Evolutionary conservation across 2,329 filamentous ascomycete genomes (phyloP), one percentile per base, ranked within the genome.

Genomic region (Dactylellina cionopaga): DNA sequence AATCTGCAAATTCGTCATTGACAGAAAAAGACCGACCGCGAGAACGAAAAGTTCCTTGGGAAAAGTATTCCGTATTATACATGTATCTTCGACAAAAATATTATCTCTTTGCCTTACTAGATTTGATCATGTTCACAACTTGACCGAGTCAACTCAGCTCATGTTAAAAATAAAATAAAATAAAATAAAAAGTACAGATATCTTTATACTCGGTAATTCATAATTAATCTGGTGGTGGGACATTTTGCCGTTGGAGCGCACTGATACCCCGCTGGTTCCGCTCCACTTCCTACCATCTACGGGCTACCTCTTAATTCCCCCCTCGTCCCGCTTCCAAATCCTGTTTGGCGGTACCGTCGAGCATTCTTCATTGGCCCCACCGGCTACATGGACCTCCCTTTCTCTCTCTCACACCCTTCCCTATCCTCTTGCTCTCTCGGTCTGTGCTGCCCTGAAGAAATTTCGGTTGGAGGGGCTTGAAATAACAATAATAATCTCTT

Each of bases 281-380:
- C 56, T 71, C 49, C 41, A 56, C 59, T 22, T 19, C 46, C 37
- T 35, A 60, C 41, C 49, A 64, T 64, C 49, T 46, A 71, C 58
- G 59, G 66, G 66, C 44, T 39, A 49, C 59, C 15, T 52, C 41
- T 52, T 41, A 51, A 22, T 39, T 35, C 31, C 25, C 65, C 56
- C 47, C 49, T 71, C 66, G 66, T 71, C 66, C 66, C 66, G 66
- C 66, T 71, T 71, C 66, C 66, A 71, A 72, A 72, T 65, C 68
- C 68, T 65, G 68, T 72, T 60, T 72, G 68, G 68, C 68, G 68
- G 68, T 54, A 65, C 59, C 59, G 68, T 72, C 58, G 68, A 72
- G 56, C 47, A 59, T 17, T 15, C 55, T 24, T 47, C 17, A n/a
- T 49, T 29, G 31, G 19, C 41, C 9, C 33, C 3, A 27, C 13